phyloP scores from a whole-genome alignment of 306 rosid genomes.

The Lithocarpus polystachyus region DNA sequence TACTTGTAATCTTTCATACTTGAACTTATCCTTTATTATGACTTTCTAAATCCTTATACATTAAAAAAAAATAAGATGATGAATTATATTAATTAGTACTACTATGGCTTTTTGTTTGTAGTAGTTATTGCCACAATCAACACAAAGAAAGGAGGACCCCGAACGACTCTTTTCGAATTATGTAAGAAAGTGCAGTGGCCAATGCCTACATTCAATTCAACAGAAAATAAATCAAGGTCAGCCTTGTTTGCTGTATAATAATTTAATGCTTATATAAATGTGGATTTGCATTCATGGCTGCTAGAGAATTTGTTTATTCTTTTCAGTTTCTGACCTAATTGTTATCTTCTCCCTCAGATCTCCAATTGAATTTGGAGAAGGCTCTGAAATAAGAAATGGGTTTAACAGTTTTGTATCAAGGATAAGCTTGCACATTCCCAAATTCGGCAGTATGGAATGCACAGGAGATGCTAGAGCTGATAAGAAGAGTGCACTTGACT shows the following conservation, averaged over 20 bases:
- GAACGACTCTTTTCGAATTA: slow-evolving; percentile 49
- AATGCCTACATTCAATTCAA: slow-evolving; percentile 54
- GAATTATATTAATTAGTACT: background rate
- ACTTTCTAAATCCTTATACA: background rate
- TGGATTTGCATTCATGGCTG: too few relatives aligned
- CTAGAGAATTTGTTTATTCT: background rate
- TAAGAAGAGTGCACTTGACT: slow-evolving; percentile 77
- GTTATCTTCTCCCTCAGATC: slow-evolving; percentile 36
- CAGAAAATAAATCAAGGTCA: slow-evolving; percentile 67
- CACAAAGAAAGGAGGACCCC: slow-evolving; percentile 89
- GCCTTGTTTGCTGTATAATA: slow-evolving; percentile 2
- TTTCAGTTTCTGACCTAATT: background rate
- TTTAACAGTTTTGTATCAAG: slow-evolving; percentile 57
- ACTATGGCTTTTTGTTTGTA: slow-evolving; percentile 28
- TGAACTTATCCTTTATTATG: background rate
- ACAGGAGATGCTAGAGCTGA: slow-evolving; percentile 73
- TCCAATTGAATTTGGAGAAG: slow-evolving; percentile 44
- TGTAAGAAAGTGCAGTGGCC: slow-evolving; percentile 84
- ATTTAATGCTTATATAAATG: too few relatives aligned
- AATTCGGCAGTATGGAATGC: slow-evolving; percentile 50
- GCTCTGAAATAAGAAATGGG: slow-evolving; percentile 41
- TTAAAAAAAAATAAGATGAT: background rate
- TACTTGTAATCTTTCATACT: background rate
- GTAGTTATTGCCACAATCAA: slow-evolving; percentile 56
- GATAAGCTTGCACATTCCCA: slow-evolving; percentile 66